phyloP scores from a whole-genome alignment of 768 basidiomycete species.

The Kwoniella botswanensis region DNA sequence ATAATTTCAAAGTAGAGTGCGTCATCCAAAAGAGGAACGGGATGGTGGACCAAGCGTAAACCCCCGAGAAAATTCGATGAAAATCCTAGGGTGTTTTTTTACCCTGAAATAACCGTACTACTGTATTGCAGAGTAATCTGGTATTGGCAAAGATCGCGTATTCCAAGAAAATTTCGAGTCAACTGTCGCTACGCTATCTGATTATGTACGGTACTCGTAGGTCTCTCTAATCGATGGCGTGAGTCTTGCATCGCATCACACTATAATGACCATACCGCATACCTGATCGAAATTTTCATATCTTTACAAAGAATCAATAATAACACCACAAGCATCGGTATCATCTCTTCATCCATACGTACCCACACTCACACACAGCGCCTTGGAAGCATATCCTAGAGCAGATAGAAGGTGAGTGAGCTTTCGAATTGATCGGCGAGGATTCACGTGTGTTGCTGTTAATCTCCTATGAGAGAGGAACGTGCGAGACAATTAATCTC shows the following conservation, averaged over 20 bases:
- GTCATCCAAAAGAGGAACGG: background rate
- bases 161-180: background rate
- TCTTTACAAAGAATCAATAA: background rate
- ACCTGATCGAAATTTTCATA: conserved; percentile 1
- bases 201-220: background rate
- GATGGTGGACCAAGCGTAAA: background rate
- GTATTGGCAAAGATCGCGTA: background rate
- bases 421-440: background rate
- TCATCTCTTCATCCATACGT: too few relatives aligned
- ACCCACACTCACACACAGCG: background rate
- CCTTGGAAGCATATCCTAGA: background rate
- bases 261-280: background rate
- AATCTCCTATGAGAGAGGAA: conserved; percentile 5
- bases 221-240: conserved; percentile 9
- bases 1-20: background rate
- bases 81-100: background rate
- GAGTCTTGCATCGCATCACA: background rate
- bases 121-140: background rate
- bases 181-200: background rate
- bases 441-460: background rate
- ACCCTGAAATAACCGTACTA: background rate
- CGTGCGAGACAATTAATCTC: conserved; percentile 7
- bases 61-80: background rate
- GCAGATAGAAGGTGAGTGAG: background rate
- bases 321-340: background rate